Base-by-base conservation (phyloP, 768 basidiomycete species). In the Calvatia gigantea region DNA sequence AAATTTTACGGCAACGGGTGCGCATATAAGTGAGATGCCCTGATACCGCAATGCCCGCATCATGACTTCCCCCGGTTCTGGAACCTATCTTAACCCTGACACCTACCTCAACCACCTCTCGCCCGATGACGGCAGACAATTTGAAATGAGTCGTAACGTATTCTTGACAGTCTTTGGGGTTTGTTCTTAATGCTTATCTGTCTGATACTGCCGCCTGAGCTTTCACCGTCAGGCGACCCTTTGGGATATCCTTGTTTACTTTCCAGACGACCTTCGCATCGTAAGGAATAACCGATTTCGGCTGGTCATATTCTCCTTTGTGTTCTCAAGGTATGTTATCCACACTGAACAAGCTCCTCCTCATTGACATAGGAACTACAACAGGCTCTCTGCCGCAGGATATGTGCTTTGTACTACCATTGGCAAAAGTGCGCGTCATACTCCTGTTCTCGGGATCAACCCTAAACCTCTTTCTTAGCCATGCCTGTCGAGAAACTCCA, bases 71-170 rank as follows among this genome's bases (percentile, higher is more conserved):
- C 15, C 51, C 11, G 41, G 25, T 25, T 38, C 23, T n/a, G 19
- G 14, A 7, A 12, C 12, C 21, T 5, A n/a, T 23, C 17, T n/a
- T 19, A 37, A 51, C 19, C 51, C 41, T 11, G 33, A 50, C 32
- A 38, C 37, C 19, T 42, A 51, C 51, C 51, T 38, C 51, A 39
- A 38, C 23, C 51, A 37, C 41, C 37, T 46, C n/a, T 46, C 44
- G 29, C 44, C 44, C 14, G 25, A 28, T 23, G 27, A 46, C 2
- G 44, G 4, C 27, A 14, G 23, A 15, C 27, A 28, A 14, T 46
- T 27, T 28, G 44, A 46, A 27, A 29, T 28, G 12, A 3, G 23
- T 9, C n/a, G 44, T 15, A 46, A 46, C 27, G 8, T 8, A 28
- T 15, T 28, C 27, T 27, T 46, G 14, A 5, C 29, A 5, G 25